A percentile compares a stretch with the other conserved stretches of the same genome.
Conservation (phyloP, 2,329 filamentous ascomycete genomes). For the Hypomyces rosellus region DNA sequence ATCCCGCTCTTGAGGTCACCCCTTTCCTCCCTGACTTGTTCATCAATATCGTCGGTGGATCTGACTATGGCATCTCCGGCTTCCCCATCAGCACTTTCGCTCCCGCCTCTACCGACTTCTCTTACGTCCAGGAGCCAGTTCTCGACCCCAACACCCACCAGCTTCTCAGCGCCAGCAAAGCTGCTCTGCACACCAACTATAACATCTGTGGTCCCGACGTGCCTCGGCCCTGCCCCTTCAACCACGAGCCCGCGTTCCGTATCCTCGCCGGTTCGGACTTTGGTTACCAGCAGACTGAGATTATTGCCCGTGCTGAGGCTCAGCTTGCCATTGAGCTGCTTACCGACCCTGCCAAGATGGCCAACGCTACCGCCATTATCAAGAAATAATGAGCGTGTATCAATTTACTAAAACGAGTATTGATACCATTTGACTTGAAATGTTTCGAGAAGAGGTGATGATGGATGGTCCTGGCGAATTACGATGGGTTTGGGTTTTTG, state of each 20-base stretch:
- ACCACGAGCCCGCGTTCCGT: slow-evolving; percentile 15
- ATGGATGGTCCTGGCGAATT: too few relatives aligned
- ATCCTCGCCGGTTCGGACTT: slow-evolving; percentile 8
- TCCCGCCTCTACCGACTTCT: slow-evolving; percentile 13
- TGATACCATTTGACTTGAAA: too few relatives aligned
- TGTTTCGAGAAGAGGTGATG: too few relatives aligned
- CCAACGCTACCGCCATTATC: slow-evolving; percentile 7
- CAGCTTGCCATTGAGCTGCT: slow-evolving; percentile 12
- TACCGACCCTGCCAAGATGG: slow-evolving; percentile 1
- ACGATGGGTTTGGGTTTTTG: too few relatives aligned
- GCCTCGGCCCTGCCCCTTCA: slow-evolving; percentile 10
- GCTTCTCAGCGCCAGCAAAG: slow-evolving; percentile 9
- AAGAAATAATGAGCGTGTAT: background rate
- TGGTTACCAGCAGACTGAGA: slow-evolving; percentile 14
- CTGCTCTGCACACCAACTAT: slow-evolving; percentile 13
- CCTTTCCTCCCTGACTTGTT: slow-evolving; percentile 11
- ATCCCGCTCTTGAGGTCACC: slow-evolving; percentile 12
- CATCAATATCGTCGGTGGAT: slow-evolving; percentile 1
- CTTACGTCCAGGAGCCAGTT: slow-evolving; percentile 13
- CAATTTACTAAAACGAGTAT: too few relatives aligned
- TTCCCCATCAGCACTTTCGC: slow-evolving; percentile 11
- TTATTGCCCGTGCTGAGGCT: slow-evolving; percentile 11
- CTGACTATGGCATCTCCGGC: slow-evolving; percentile 9
- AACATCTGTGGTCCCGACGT: slow-evolving; percentile 9
- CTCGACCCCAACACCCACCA: slow-evolving; percentile 8